Percentiles rank a stretch among this genome's conserved stretches.
phyloP scores from a whole-genome alignment of 805 yeast species.

The Ogataea siamensis region DNA sequence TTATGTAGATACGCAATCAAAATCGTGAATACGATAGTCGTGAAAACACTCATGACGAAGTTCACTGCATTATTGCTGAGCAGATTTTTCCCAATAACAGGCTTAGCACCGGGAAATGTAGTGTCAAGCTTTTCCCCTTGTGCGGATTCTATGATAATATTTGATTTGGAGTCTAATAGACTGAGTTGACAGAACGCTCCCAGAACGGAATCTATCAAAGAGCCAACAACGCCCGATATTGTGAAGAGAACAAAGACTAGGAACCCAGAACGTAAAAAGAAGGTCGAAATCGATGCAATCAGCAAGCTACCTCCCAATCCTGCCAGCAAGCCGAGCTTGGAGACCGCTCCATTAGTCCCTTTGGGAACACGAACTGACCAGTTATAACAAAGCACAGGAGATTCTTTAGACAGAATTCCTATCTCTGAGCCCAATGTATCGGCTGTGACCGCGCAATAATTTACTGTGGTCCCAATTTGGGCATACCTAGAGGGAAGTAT shows the following conservation, averaged over 20 bases:
- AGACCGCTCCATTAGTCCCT: slow-evolving; percentile 19
- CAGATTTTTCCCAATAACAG: neutral
- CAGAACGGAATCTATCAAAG: slow-evolving; percentile 15
- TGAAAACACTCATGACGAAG: neutral
- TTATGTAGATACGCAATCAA: neutral
- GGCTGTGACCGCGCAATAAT: slow-evolving; percentile 16
- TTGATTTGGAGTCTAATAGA: neutral
- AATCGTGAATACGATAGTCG: neutral
- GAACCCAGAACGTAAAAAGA: neutral
- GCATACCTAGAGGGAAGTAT: neutral
- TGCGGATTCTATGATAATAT: neutral
- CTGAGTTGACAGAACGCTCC: slow-evolving; percentile 15
- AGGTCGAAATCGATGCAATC: slow-evolving; percentile 5
- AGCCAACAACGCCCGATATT: slow-evolving; percentile 11
- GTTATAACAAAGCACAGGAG: slow-evolving; percentile 9
- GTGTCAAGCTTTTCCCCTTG: neutral
- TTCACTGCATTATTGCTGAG: neutral
- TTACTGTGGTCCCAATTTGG: neutral
- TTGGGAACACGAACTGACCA: slow-evolving; percentile 13
- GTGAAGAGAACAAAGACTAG: slow-evolving; percentile 9
- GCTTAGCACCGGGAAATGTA: neutral
- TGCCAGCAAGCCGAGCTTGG: slow-evolving; percentile 12
- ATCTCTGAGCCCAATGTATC: slow-evolving; percentile 17
- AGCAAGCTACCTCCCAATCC: slow-evolving; percentile 12
- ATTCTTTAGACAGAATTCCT: slow-evolving; percentile 12